Evolutionary conservation across 331 rosid species (phyloP).

Genomic region (Quercus lobata): DNA sequence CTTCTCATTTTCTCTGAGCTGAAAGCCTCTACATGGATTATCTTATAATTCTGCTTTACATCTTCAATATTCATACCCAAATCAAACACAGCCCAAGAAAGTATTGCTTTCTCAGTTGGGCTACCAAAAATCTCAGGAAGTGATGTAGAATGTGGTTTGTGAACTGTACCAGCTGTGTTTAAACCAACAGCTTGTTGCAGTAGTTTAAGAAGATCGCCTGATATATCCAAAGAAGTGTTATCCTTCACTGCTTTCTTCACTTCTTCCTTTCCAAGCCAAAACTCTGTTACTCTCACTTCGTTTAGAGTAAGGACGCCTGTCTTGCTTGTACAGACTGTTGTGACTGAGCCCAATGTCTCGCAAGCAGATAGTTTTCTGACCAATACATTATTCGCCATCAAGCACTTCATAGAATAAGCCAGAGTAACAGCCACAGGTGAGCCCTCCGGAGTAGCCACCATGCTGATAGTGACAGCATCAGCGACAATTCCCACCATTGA

Average conservation of each 20-base stretch:
- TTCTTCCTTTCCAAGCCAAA: constrained; percentile 25
- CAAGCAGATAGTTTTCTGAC: constrained; percentile 45
- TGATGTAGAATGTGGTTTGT: background rate
- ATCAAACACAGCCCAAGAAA: constrained; percentile 28
- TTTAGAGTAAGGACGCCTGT: constrained; percentile 34
- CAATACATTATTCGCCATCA: constrained; percentile 39
- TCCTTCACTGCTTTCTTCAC: background rate
- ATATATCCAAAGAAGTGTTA: background rate
- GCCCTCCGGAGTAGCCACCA: constrained; percentile 44
- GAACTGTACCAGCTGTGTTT: constrained; percentile 34
- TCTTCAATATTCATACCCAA: constrained; percentile 28
- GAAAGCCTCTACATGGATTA: constrained; percentile 28
- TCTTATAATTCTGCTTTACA: constrained; percentile 13
- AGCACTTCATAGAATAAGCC: constrained; percentile 31
- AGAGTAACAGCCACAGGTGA: constrained; percentile 37
- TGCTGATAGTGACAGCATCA: constrained; percentile 32
- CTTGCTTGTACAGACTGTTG: constrained; percentile 41
- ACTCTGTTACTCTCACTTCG: constrained; percentile 33
- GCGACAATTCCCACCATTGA: constrained; percentile 20
- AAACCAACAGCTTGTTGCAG: constrained; percentile 26
- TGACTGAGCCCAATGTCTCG: constrained; percentile 43
- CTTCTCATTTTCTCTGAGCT: constrained; percentile 37
- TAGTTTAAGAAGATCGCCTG: background rate
- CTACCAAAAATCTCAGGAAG: constrained; percentile 34
- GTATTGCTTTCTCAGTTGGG: constrained; percentile 41